Evolutionary conservation across 1,284 basidiomycete genomes (phyloP), one percentile per base, ranked within the genome.

Genomic region (Somion occarium): DNA sequence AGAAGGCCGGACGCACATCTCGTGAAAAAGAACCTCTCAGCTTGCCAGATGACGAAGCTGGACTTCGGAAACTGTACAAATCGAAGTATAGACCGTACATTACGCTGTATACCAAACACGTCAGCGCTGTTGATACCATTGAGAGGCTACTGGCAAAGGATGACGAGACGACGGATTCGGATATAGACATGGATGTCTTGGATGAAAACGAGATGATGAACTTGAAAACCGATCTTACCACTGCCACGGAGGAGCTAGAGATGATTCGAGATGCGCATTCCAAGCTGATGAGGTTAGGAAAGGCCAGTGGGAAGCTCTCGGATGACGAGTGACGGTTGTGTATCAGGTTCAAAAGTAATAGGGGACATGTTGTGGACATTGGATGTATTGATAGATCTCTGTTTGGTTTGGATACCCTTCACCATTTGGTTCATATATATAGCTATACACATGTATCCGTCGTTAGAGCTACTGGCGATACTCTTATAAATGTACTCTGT

Each of bases 51-150:
- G 78, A 83, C 55, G 76, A 70, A 48, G 69, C 69, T 2, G 67
- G 65, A 20, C 70, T 88, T 34, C 76, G 80, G 15, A 65, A 67
- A 25, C 70, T 74, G 48, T 88, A 86, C 55, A 70, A 71, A 25
- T 55, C 64, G 24, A 71, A 71, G 24, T 87, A 82, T 56, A 48
- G 66, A 15, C 68, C 73, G 38, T 85, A 85, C 57, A 57, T 82
- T 45, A 60, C 62, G 1, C 64, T 71, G 18, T 78, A 77, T 53
- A 64, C 72, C 43, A 69, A 72, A 59, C 61, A 83, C 41, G 60
- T 72, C 25, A 65, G 68, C 11, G 75, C 83, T 62, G 75, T 75
- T 57, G 63, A 65, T 41, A 77, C 75, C 59, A 69, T 82, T 38
- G 68, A 75, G 61, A 64, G 61, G 25, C 56, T 77, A 54, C 64